Conservation (phyloP, 2,329 filamentous ascomycete species). For the Paecilomyces fulvus region DNA sequence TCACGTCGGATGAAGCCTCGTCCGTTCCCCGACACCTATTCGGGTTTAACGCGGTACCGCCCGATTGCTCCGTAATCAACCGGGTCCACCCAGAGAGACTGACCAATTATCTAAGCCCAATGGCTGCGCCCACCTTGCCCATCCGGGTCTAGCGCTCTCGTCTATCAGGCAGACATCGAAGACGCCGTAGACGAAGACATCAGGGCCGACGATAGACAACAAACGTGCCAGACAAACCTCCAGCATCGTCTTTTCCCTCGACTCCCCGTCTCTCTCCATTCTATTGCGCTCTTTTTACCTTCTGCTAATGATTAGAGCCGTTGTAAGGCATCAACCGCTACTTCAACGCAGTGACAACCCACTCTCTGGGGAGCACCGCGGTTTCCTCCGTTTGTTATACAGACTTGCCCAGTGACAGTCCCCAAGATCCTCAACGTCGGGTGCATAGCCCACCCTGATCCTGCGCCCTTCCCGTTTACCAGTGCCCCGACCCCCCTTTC, state of each 20-base stretch:
- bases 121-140: not conserved
- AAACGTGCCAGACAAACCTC: slow-evolving; percentile 4
- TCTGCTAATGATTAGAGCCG: not conserved
- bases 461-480: not conserved
- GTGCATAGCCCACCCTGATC: not conserved
- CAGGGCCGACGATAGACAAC: not conserved
- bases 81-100: not conserved
- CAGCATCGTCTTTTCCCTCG: slow-evolving; percentile 5
- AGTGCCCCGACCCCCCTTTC: slow-evolving; percentile 4
- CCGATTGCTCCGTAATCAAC: not conserved
- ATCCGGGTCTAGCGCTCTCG: not conserved
- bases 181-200: not conserved
- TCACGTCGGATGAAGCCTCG: not conserved
- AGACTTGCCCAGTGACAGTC: not conserved
- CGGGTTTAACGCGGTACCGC: not conserved
- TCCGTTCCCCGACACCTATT: not conserved
- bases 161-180: slow-evolving; percentile 1
- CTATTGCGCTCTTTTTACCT: not conserved
- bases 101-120: not conserved
- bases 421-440: not conserved
- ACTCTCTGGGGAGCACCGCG: not conserved
- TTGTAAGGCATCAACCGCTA: not conserved
- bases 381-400: not conserved
- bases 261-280: not conserved
- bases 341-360: not conserved